Percentiles rank a stretch among this genome's conserved stretches.
These are phyloP conservation scores for Omphalotus guepiniiformis DNA, from an alignment of 768 basidiomycete species.

Conservation along the genomic window DNA sequence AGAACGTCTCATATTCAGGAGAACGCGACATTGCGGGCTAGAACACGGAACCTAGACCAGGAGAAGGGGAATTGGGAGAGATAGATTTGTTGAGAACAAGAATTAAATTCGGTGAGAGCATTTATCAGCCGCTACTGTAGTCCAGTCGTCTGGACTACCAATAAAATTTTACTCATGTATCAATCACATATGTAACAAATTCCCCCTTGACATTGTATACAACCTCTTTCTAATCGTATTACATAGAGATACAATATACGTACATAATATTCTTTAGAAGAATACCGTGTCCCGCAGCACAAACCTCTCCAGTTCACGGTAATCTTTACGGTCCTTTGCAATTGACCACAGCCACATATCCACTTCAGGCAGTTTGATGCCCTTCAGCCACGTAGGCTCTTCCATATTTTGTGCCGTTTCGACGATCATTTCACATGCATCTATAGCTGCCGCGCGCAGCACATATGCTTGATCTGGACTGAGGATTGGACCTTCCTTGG, in stretches of 20 bases:
- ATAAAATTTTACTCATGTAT: background rate
- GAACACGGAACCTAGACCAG: background rate
- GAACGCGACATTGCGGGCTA: slow-evolving; percentile 14
- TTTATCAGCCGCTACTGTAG: background rate
- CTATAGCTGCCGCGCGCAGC: slow-evolving; percentile 74
- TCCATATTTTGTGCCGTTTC: slow-evolving; percentile 42
- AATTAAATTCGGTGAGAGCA: background rate
- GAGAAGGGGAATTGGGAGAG: background rate
- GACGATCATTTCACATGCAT: slow-evolving; percentile 71
- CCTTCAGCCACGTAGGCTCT: slow-evolving; percentile 45
- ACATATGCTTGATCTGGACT: slow-evolving; percentile 61
- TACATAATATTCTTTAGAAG: slow-evolving; percentile 43
- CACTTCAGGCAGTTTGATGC: slow-evolving; percentile 54
- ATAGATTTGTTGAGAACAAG: background rate
- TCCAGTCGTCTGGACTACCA: slow-evolving; percentile 1
- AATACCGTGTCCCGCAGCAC: slow-evolving; percentile 62
- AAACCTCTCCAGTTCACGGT: slow-evolving; percentile 62
- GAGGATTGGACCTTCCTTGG: slow-evolving; percentile 47
- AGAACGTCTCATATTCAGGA: slow-evolving; percentile 35
- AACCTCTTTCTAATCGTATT: background rate
- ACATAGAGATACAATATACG: background rate
- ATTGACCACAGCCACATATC: slow-evolving; percentile 83
- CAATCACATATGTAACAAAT: background rate
- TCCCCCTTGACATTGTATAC: background rate
- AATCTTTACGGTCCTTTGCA: slow-evolving; percentile 74